phyloP scores from a whole-genome alignment of 2,329 filamentous ascomycete species.

The Fusarium oligoseptatum region DNA sequence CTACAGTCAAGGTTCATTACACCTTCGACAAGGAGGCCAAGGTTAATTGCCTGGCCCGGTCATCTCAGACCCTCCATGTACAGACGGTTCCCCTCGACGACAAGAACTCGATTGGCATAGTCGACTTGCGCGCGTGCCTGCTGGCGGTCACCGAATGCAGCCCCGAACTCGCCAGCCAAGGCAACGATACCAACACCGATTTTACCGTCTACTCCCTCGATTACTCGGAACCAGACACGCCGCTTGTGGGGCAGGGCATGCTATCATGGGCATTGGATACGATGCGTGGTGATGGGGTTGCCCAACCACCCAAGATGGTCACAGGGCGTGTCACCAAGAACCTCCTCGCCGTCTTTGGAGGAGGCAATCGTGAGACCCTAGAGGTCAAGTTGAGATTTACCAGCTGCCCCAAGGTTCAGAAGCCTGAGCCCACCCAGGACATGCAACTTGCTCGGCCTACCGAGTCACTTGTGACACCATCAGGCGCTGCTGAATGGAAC shows the following conservation, averaged over 20 bases:
- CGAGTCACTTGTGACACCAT: constrained; percentile 60
- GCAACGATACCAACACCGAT: constrained; percentile 84
- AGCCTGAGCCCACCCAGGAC: constrained; percentile 45
- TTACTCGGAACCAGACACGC: constrained; percentile 94
- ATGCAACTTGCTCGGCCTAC: constrained; percentile 42
- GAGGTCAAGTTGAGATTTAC: constrained; percentile 93
- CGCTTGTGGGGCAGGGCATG: constrained; percentile 95
- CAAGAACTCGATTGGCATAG: constrained; percentile 82
- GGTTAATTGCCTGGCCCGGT: constrained; percentile 89
- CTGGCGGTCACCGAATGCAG: constrained; percentile 83
- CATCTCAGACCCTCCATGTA: constrained; percentile 82
- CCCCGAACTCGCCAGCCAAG: constrained; percentile 81
- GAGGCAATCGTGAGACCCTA: constrained; percentile 86
- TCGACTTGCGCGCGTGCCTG: constrained; percentile 89
- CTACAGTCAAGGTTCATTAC: constrained; percentile 92
- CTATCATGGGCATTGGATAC: constrained; percentile 82
- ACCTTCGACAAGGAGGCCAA: constrained; percentile 93
- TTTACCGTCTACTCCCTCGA: constrained; percentile 98
- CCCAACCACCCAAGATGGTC: constrained; percentile 77
- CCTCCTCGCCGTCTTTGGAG: constrained; percentile 84
- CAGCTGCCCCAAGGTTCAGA: constrained; percentile 73
- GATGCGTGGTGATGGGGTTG: constrained; percentile 54
- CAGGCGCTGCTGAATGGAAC: constrained; percentile 82
- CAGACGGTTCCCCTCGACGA: constrained; percentile 87
- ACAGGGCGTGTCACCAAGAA: constrained; percentile 94